Evolutionary conservation across 371 early-diverging fungal genomes (phyloP).

Genomic region (Entomophthora muscae): DNA sequence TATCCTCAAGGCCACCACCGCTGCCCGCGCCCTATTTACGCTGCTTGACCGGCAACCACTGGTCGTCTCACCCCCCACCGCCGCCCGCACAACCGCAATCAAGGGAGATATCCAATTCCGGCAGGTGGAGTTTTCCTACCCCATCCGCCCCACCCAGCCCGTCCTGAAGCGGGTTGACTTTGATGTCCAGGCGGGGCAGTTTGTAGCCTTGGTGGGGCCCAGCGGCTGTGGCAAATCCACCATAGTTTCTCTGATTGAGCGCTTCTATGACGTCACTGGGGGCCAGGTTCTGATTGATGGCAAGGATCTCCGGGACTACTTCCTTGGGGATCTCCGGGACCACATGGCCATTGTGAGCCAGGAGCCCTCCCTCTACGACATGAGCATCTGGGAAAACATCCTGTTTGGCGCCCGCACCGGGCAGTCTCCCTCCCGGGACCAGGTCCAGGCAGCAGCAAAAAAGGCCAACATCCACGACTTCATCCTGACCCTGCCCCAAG

Average conservation of each 20-base stretch:
- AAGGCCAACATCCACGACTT: conserved; percentile 64
- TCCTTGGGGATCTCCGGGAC: conserved; percentile 36
- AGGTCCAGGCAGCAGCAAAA: conserved; percentile 37
- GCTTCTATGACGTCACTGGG: conserved; percentile 45
- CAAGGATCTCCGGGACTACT: conserved; percentile 34
- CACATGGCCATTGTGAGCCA: conserved; percentile 74
- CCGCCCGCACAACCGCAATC: conserved; percentile 20
- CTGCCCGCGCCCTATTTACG: conserved; percentile 47
- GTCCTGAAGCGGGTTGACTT: conserved; percentile 56
- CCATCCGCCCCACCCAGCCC: conserved; percentile 53
- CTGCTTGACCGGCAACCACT: conserved; percentile 33
- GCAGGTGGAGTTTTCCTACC: conserved; percentile 61
- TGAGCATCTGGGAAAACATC: conserved; percentile 74
- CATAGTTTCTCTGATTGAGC: conserved; percentile 37
- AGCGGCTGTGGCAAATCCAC: conserved; percentile 57
- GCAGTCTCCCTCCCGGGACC: conserved; percentile 22
- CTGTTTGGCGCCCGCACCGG: conserved; percentile 25
- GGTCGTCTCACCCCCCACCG: conserved; percentile 26
- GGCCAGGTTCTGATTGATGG: conserved; percentile 54
- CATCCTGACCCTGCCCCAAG: conserved; percentile 37
- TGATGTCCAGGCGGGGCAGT: conserved; percentile 33
- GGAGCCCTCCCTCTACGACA: conserved; percentile 71
- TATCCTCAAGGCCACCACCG: conserved; percentile 38
- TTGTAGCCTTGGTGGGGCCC: conserved; percentile 16
- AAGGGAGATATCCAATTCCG: conserved; percentile 32